phyloP scores from a whole-genome alignment of 352 stramenopile genomes.

The Globisporangium middletonii region DNA sequence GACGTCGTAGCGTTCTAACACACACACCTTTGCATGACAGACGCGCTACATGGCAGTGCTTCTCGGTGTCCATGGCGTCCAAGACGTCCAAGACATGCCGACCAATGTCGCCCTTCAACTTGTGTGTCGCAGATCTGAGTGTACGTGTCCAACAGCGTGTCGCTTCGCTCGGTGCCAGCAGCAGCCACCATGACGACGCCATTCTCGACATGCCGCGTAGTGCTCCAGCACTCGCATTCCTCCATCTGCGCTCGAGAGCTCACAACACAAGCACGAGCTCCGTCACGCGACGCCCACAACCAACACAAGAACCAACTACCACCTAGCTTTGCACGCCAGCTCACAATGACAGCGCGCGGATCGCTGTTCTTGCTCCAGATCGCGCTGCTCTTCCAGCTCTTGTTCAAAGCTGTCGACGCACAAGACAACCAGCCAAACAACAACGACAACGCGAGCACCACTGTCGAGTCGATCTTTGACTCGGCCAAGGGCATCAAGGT shows the following conservation, averaged over 20 bases:
- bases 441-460: constrained; percentile 18
- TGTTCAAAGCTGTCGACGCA: background rate
- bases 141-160: background rate
- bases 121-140: background rate
- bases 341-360: background rate
- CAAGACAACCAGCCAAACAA: background rate
- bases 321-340: background rate
- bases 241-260: constrained; percentile 13
- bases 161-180: background rate
- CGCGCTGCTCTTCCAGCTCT: constrained; percentile 10
- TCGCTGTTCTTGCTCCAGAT: constrained; percentile 5
- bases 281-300: constrained; percentile 6
- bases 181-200: background rate
- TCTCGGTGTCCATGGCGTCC: too few species aligned
- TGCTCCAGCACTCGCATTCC: constrained; percentile 14
- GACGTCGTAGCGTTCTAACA: constrained; percentile 5
- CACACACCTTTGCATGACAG: constrained; percentile 7
- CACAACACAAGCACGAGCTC: background rate
- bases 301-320: background rate
- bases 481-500: constrained; percentile 33
- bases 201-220: background rate
- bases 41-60: constrained; percentile 1
- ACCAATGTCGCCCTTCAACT: too few species aligned
- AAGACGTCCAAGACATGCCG: too few species aligned
- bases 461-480: constrained; percentile 31